Base-by-base conservation (phyloP, 805 yeast species). In the Myxozyma geophila region DNA sequence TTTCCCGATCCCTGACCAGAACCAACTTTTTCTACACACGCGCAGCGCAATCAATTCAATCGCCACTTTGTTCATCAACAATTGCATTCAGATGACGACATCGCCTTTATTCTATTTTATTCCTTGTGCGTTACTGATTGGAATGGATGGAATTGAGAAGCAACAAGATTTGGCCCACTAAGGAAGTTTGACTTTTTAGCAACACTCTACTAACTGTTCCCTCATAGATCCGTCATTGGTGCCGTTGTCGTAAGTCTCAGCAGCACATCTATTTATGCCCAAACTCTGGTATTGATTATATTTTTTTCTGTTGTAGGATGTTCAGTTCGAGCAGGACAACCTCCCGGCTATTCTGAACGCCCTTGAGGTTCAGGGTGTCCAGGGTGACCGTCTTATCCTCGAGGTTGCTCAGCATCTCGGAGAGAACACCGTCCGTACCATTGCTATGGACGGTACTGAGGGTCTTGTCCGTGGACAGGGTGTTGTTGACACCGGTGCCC, bases 401-500 rank as follows among this genome's bases (percentile, higher is more conserved):
- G 99, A 95, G 85, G 99, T 95, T 75, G 95, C 99, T 76, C 99
- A 95, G 86, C 99, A 95, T 83, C 87, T 95, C 82, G 99, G 99
- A 87, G 98, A 95, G 86, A 92, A 92, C 90, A 89, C 98, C 75
- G 98, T 95, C 80, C 93, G 99, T 89, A 89, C 99, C 80, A 95
- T 95, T 89, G 98, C 99, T 79, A 95, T 95, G 99, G 99, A 95
- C 82, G 98, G 98, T 90, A 95, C 99, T 75, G 98, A 93, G 83
- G 99, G 99, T 91, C 88, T 95, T 78, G 97, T 92, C 76, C 93
- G 99, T 87, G 99, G 99, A 81, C 87, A 89, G 77, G 62, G 83
- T 67, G 99, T 95, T 76, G 72, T 77, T 71, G 99, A 95, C 85
- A 92, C 98, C 72, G 99, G 99, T 81, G 85, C 97, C 71, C 99